Base-by-base conservation (phyloP, 306 rosid species). In the Lathyrus sativus region DNA sequence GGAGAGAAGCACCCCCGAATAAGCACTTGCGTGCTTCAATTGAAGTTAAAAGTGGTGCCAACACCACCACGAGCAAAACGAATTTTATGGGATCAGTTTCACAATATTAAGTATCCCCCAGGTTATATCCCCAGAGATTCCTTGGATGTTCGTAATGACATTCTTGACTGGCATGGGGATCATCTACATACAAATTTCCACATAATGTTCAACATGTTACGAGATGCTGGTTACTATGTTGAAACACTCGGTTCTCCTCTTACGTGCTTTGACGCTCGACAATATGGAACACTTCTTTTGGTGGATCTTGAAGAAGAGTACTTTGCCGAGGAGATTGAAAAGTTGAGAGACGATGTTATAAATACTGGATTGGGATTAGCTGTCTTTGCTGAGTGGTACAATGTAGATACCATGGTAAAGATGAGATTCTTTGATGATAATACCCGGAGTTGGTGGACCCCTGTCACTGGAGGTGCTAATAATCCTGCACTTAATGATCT, bases 111-210 rank as follows among this genome's bases (percentile, higher is more conserved):
- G 74, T 93, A 93, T 65, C 99, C 99, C 57, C 97, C 97, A 76
- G 99, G 97, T 70, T 93, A 93, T 78, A 93, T 93, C 71, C 97
- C 99, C 2, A 83, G 99, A 76, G 99, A 93, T 65, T 93, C 99
- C 58, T 81, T 93, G 88, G 97, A 93, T 80, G 97, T 93, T 72
- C 96, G 96, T 28, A 93, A 90, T 78, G 99, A 93, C 84, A 93
- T 93, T 75, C 97, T 93, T 62, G 99, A 93, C 75, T 93, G 99
- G 99, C 99, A 93, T 65, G 99, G 99, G 12, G 99, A 93, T 83
- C 97, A 93, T 80, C 83, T 93, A 50, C 99, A 93, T 68, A 90
- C 97, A 39, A 93, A 90, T 79, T 93, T 86, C 74, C 97, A 93
- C 76, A 93, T 93, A 69, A 90, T 93, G 96, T 93, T 90, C 85